Conservation (phyloP, 1,284 basidiomycete species). For the Malassezia arunalokei region DNA sequence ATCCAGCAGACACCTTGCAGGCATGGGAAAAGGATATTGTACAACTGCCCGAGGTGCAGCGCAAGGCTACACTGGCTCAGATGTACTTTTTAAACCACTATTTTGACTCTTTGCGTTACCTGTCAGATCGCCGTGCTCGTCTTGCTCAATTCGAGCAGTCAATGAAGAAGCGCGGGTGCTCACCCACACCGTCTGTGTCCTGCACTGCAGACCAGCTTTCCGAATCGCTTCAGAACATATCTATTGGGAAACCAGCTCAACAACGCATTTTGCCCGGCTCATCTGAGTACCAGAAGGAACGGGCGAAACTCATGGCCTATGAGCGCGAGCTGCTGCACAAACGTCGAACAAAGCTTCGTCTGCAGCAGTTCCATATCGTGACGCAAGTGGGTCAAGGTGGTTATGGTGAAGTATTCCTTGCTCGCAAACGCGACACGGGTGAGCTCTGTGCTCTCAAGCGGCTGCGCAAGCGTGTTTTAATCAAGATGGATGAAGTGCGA, state of each 20-base stretch:
- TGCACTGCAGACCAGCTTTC: neutral
- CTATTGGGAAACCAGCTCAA: neutral
- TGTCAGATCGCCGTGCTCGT: slow-evolving; percentile 35
- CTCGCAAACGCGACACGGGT: slow-evolving; percentile 42
- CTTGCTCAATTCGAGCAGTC: slow-evolving; percentile 62
- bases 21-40: slow-evolving; percentile 40
- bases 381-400: slow-evolving; percentile 45
- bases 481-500: slow-evolving; percentile 46
- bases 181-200: neutral
- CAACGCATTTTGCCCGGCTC: slow-evolving; percentile 50
- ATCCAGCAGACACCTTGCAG: slow-evolving; percentile 32
- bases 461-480: slow-evolving; percentile 40
- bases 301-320: slow-evolving; percentile 29
- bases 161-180: slow-evolving; percentile 21
- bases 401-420: slow-evolving; percentile 45
- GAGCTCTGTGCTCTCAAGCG: slow-evolving; percentile 45
- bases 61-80: slow-evolving; percentile 44
- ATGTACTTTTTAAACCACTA: slow-evolving; percentile 46
- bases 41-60: slow-evolving; percentile 32
- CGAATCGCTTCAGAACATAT: slow-evolving; percentile 1
- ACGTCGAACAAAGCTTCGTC: slow-evolving; percentile 37
- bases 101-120: slow-evolving; percentile 43
- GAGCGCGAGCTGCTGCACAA: slow-evolving; percentile 41
- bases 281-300: slow-evolving; percentile 50
- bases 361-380: slow-evolving; percentile 45